Evolutionary conservation across 257 asterid species (phyloP).

Genomic region (Nicotiana undulata): DNA sequence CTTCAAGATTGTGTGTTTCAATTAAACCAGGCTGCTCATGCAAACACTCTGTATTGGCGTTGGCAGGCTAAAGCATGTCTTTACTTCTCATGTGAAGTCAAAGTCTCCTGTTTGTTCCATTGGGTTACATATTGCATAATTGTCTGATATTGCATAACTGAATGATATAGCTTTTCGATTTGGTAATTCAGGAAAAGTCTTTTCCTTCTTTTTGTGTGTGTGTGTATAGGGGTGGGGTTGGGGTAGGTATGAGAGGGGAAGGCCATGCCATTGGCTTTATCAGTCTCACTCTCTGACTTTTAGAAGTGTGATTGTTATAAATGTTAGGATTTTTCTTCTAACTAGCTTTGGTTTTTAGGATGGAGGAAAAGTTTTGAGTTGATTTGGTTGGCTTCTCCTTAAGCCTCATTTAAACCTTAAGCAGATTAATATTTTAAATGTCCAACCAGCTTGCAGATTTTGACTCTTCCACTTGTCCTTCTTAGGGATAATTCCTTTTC

Average conservation of each 20-base stretch:
- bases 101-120: not conserved
- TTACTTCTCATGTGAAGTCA: not conserved
- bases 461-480: not conserved
- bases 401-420: not conserved
- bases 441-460: not conserved
- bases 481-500: not conserved
- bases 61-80: not conserved
- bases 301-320: not conserved
- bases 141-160: not conserved
- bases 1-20: not conserved
- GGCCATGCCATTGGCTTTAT: not conserved
- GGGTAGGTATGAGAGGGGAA: not conserved
- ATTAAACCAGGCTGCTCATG: not conserved
- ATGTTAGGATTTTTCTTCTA: not conserved
- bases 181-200: not conserved
- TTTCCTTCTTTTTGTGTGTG: too few species aligned
- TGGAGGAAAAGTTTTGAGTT: not conserved
- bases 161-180: not conserved
- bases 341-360: not conserved
- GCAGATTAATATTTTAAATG: not conserved
- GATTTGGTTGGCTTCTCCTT: not conserved
- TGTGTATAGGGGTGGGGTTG: not conserved
- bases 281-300: not conserved
- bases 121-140: not conserved
- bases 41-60: not conserved